A percentile compares a stretch with the other conserved stretches of the same genome.
Conservation (phyloP, 768 basidiomycete species). For the Stropharia rugosoannulata region DNA sequence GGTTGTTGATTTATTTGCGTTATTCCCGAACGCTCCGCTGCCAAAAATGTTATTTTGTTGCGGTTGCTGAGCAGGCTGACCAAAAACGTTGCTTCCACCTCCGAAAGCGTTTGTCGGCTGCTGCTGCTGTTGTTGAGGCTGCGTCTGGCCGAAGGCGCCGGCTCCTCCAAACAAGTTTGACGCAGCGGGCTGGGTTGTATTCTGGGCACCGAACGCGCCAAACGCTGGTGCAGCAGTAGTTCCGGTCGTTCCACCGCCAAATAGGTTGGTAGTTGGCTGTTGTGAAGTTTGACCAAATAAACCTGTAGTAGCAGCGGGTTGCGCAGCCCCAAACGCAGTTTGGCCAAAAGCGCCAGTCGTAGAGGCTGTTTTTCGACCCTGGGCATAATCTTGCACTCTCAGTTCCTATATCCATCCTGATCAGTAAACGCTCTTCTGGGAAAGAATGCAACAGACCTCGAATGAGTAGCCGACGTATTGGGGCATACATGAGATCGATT, state of each 20-base stretch:
- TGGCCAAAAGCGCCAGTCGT: slow-evolving; percentile 51
- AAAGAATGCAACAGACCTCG: slow-evolving; percentile 46
- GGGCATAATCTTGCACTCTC: slow-evolving; percentile 72
- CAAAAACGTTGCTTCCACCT: slow-evolving; percentile 24
- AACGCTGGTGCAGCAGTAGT: slow-evolving; percentile 35
- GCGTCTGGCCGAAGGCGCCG: slow-evolving; percentile 28
- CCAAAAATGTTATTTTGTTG: slow-evolving; percentile 28
- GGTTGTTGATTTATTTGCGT: slow-evolving; percentile 27
- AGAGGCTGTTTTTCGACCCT: slow-evolving; percentile 67
- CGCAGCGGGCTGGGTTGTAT: slow-evolving; percentile 22
- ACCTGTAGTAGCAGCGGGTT: slow-evolving; percentile 35
- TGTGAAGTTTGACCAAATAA: slow-evolving; percentile 51
- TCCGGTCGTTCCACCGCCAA: slow-evolving; percentile 31
- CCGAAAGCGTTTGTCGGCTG: slow-evolving; percentile 23
- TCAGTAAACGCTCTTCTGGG: slow-evolving; percentile 4
- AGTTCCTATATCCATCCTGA: slow-evolving; percentile 51
- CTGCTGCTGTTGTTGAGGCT: slow-evolving; percentile 27
- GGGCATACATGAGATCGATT: slow-evolving; percentile 80
- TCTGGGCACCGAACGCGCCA: slow-evolving; percentile 40
- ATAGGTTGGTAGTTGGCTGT: slow-evolving; percentile 34
- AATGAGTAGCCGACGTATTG: slow-evolving; percentile 76
- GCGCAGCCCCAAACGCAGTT: slow-evolving; percentile 46
- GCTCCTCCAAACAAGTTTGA: slow-evolving; percentile 37
- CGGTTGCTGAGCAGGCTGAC: slow-evolving; percentile 13
- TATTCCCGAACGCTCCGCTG: slow-evolving; percentile 31